Conservation (phyloP, 371 early-diverging fungal genomes). For the Lichtheimia ramosa region DNA sequence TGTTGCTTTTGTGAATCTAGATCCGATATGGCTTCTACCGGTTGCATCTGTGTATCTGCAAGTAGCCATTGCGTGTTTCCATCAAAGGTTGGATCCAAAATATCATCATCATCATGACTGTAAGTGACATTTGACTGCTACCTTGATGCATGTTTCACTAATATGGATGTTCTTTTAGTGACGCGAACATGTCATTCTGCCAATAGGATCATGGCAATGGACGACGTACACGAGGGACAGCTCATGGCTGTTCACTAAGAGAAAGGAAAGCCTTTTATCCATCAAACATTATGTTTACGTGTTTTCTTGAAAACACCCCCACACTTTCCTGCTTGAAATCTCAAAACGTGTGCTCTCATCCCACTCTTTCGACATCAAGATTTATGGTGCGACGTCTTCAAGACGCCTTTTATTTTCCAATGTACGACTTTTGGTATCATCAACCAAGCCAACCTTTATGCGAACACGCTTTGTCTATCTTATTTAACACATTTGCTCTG, state of each 20-base stretch:
- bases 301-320: conserved; percentile 4
- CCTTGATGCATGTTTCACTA: no score
- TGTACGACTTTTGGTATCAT: neutral
- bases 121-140: no score
- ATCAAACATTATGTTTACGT: neutral
- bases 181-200: neutral
- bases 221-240: neutral
- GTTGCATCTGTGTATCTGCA: no score
- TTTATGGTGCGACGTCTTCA: conserved; percentile 15
- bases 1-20: no score
- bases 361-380: conserved; percentile 5
- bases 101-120: no score
- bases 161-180: no score
- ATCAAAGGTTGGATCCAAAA: no score
- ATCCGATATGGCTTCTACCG: no score
- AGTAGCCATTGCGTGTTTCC: no score
- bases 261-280: neutral
- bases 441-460: neutral
- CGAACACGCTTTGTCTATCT: conserved; percentile 1
- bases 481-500: neutral
- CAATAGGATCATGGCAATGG: neutral
- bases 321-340: conserved; percentile 4
- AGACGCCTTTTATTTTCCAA: neutral
- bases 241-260: neutral
- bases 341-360: conserved; percentile 8